phyloP scores from a whole-genome alignment of 1,284 basidiomycete species.

The Boletus holoroseus region DNA sequence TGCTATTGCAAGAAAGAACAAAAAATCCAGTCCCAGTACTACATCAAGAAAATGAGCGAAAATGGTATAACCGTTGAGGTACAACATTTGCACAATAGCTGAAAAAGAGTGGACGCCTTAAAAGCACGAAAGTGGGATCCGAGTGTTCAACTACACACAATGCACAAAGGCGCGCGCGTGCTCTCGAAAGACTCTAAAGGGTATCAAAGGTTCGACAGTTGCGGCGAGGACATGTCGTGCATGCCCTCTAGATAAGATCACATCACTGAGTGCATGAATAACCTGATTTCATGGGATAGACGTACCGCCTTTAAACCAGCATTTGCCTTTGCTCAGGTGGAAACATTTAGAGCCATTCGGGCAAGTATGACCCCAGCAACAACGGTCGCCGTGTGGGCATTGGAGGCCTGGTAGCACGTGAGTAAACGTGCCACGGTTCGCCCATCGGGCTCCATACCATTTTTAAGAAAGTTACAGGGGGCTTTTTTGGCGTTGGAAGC shows the following conservation, averaged over 20 bases:
- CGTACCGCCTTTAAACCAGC: slow-evolving; percentile 78
- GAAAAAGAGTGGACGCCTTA: slow-evolving; percentile 30
- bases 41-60: slow-evolving; percentile 31
- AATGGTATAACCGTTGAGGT: slow-evolving; percentile 25
- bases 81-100: slow-evolving; percentile 22
- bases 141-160: slow-evolving; percentile 7
- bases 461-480: slow-evolving; percentile 75
- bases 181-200: slow-evolving; percentile 5
- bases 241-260: slow-evolving; percentile 24
- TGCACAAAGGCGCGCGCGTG: not conserved
- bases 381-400: slow-evolving; percentile 64
- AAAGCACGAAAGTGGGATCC: slow-evolving; percentile 23
- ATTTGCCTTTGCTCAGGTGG: slow-evolving; percentile 64
- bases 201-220: slow-evolving; percentile 22
- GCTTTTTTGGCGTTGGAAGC: slow-evolving; percentile 73
- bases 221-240: slow-evolving; percentile 25
- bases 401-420: slow-evolving; percentile 45
- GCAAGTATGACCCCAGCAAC: slow-evolving; percentile 79
- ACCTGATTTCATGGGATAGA: slow-evolving; percentile 6
- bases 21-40: slow-evolving; percentile 19
- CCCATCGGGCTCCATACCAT: slow-evolving; percentile 40
- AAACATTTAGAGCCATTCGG: slow-evolving; percentile 68
- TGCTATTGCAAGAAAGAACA: slow-evolving; percentile 28
- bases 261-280: slow-evolving; percentile 6
- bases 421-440: not conserved